Conservation (phyloP, 441 rosid genomes). For the Croton laevigatus region DNA sequence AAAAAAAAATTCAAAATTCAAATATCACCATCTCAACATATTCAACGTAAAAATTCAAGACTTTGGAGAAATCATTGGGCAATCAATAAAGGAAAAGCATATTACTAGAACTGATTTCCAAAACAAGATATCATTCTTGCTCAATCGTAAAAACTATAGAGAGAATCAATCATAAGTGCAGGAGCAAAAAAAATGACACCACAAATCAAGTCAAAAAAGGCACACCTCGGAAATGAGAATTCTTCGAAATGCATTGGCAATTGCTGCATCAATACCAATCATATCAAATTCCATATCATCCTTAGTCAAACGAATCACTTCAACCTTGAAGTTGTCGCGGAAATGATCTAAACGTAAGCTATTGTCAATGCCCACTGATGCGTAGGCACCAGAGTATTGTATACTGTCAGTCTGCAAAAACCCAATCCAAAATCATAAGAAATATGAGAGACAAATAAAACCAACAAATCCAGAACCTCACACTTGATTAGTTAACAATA, state of each 20-base stretch:
- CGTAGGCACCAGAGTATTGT: conserved; percentile 73
- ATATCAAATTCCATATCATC: conserved; percentile 84
- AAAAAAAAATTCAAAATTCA: neutral
- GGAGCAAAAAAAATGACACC: neutral
- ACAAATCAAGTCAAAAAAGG: conserved; percentile 1
- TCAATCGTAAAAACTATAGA: neutral
- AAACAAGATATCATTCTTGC: neutral
- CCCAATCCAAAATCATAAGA: conserved; percentile 18
- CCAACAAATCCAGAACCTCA: neutral
- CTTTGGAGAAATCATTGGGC: neutral
- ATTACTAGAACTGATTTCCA: neutral
- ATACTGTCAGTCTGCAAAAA: conserved; percentile 55
- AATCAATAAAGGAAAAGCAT: neutral
- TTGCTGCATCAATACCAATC: conserved; percentile 74
- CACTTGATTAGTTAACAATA: neutral
- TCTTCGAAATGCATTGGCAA: conserved; percentile 92
- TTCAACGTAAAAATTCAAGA: neutral
- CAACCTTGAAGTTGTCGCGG: conserved; percentile 52
- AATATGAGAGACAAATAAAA: conserved; percentile 9
- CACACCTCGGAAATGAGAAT: conserved; percentile 86
- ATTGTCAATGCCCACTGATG: conserved; percentile 65
- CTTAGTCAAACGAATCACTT: conserved; percentile 43
- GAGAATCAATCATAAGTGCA: neutral
- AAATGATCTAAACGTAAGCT: conserved; percentile 51
- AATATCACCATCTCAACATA: neutral